These are phyloP conservation scores for Xylaria scruposa DNA, from an alignment of 495 filamentous ascomycete species.

Conservation along the genomic window DNA sequence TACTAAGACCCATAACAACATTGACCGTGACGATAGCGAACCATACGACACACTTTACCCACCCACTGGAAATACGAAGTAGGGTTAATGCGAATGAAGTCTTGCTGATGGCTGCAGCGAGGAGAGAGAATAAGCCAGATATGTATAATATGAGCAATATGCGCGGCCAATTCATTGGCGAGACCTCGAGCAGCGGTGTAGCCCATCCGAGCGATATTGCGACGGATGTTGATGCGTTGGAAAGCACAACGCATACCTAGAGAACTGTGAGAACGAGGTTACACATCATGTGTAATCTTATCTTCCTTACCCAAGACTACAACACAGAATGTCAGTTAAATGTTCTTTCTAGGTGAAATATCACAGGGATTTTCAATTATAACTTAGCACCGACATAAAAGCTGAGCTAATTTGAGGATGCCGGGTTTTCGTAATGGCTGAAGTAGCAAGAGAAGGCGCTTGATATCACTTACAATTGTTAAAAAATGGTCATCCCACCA, in stretches of 20 bases:
- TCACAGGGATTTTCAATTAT: background rate
- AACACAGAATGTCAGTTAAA: background rate
- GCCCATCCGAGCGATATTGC: slow-evolving; percentile 36
- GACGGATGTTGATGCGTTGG: slow-evolving; percentile 23
- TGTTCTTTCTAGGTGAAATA: background rate
- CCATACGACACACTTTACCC: slow-evolving; percentile 34
- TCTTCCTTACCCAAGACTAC: slow-evolving; percentile 8
- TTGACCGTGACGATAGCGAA: slow-evolving; percentile 42
- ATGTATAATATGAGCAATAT: slow-evolving; percentile 30
- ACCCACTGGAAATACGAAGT: slow-evolving; percentile 39
- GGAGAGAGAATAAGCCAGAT: slow-evolving; percentile 27
- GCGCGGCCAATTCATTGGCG: slow-evolving; percentile 10
- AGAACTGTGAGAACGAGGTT: background rate
- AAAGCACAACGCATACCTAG: slow-evolving; percentile 33
- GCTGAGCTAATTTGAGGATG: background rate
- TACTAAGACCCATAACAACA: slow-evolving; percentile 31
- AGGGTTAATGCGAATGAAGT: slow-evolving; percentile 45
- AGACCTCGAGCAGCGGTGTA: slow-evolving; percentile 28
- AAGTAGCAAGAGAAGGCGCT: background rate
- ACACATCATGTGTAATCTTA: background rate
- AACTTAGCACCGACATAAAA: background rate
- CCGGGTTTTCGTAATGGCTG: background rate
- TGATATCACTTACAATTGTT: background rate
- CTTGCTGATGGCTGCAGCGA: slow-evolving; percentile 44
- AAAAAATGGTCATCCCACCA: slow-evolving; percentile 42